Percentiles rank a stretch among this genome's conserved stretches.
These are phyloP conservation scores for Trametes meyenii DNA, from an alignment of 768 basidiomycete species.

Conservation along the genomic window DNA sequence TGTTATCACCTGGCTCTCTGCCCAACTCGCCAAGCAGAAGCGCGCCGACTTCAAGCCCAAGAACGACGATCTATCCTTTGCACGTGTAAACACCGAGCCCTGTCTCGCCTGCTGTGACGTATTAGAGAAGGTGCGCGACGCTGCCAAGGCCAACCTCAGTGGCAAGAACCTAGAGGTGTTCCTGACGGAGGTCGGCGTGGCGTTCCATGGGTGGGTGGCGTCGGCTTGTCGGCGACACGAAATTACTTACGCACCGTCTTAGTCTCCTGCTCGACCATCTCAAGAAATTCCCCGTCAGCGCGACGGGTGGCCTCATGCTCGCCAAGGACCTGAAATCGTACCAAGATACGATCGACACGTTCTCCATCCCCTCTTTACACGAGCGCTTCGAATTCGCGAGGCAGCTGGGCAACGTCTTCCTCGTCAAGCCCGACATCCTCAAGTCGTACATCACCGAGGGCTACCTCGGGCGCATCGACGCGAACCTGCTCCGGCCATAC, in stretches of 20 bases:
- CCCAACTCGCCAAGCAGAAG: slow-evolving; percentile 89
- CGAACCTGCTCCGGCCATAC: slow-evolving; percentile 85
- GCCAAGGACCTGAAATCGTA: slow-evolving; percentile 99
- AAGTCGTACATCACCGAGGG: slow-evolving; percentile 95
- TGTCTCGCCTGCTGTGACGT: slow-evolving; percentile 84
- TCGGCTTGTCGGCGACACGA: not conserved
- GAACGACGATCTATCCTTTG: slow-evolving; percentile 94
- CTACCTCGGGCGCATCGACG: slow-evolving; percentile 90
- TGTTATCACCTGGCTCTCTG: slow-evolving; percentile 71
- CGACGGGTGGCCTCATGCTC: slow-evolving; percentile 96
- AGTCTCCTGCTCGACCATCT: slow-evolving; percentile 93
- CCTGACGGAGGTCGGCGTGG: slow-evolving; percentile 90
- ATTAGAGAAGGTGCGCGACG: slow-evolving; percentile 79
- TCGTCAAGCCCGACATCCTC: slow-evolving; percentile 93
- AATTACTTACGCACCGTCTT: slow-evolving; percentile 2
- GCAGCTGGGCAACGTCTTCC: slow-evolving; percentile 95
- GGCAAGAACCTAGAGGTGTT: slow-evolving; percentile 94
- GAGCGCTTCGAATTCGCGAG: slow-evolving; percentile 98
- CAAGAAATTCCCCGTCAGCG: slow-evolving; percentile 94
- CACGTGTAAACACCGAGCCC: slow-evolving; percentile 92
- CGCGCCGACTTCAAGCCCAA: slow-evolving; percentile 95
- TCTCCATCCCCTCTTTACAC: slow-evolving; percentile 78
- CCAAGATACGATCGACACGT: slow-evolving; percentile 86
- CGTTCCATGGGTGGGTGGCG: slow-evolving; percentile 78
- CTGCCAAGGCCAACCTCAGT: slow-evolving; percentile 72